phyloP scores from a whole-genome alignment of 352 stramenopile genomes.

The Phytophthora hibernalis region DNA sequence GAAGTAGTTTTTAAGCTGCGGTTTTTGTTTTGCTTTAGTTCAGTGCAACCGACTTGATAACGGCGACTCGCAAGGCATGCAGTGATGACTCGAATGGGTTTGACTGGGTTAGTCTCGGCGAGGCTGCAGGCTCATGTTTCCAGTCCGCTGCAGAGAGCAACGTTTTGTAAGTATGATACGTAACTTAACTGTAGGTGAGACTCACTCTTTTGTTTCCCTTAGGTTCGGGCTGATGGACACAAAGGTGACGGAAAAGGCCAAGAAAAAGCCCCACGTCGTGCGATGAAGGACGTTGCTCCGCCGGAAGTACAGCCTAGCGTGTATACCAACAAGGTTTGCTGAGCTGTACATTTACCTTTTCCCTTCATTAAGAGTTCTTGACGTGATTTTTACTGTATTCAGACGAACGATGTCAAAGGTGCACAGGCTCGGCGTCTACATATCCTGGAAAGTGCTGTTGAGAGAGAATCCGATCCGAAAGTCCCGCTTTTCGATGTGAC shows the following conservation, averaged over 20 bases:
- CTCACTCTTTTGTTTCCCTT: not conserved
- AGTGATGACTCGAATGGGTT: slow-evolving; percentile 1
- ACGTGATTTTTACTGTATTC: not conserved
- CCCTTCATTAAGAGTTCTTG: too few species aligned
- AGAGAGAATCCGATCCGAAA: slow-evolving; percentile 1
- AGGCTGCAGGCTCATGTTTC: slow-evolving; percentile 6
- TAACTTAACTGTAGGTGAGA: too few species aligned
- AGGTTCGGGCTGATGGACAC: slow-evolving; percentile 17
- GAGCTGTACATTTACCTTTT: not conserved
- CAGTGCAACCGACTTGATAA: slow-evolving; percentile 11
- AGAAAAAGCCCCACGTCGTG: slow-evolving; percentile 2
- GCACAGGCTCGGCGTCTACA: slow-evolving; percentile 8
- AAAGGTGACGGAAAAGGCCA: not conserved
- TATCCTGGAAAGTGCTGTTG: slow-evolving; percentile 8
- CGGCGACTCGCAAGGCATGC: not conserved
- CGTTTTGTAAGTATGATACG: not conserved
- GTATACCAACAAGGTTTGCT: slow-evolving; percentile 13
- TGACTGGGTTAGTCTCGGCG: slow-evolving; percentile 10
- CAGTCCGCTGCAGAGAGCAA: slow-evolving; percentile 16
- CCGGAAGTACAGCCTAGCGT: not conserved
- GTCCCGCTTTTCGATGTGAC: slow-evolving; percentile 12
- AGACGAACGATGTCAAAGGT: slow-evolving; percentile 10
- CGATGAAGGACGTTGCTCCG: not conserved
- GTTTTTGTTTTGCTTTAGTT: too few species aligned
- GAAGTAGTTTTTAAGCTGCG: too few species aligned